These are phyloP conservation scores for Penicillium antarcticum DNA, from an alignment of 495 filamentous ascomycete genomes.

Conservation along the genomic window DNA sequence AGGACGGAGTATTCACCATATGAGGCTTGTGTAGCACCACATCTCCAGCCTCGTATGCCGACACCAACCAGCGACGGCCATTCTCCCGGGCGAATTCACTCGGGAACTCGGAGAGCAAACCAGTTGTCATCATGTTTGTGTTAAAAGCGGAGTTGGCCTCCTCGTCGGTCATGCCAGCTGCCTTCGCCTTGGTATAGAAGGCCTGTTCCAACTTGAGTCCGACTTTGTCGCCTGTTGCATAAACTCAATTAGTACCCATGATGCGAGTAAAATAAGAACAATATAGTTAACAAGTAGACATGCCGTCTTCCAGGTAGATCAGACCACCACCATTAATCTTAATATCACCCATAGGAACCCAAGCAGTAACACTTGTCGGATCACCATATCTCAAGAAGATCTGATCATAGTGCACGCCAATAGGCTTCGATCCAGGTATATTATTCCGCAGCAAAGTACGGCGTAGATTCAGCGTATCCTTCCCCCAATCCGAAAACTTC, in stretches of 20 bases:
- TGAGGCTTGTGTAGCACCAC: constrained; percentile 59
- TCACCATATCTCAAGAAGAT: constrained; percentile 61
- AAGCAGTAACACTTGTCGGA: constrained; percentile 56
- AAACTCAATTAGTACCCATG: constrained; percentile 5
- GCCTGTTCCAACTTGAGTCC: constrained; percentile 47
- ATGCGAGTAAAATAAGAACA: background rate
- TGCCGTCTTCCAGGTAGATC: constrained; percentile 58
- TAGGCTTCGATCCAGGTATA: constrained; percentile 55
- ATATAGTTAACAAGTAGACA: constrained; percentile 3
- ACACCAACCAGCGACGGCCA: constrained; percentile 51
- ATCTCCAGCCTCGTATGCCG: constrained; percentile 58
- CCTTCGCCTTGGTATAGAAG: constrained; percentile 43
- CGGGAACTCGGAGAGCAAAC: constrained; percentile 44
- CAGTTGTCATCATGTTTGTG: constrained; percentile 54
- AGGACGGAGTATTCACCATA: constrained; percentile 33
- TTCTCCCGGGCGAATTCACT: constrained; percentile 40
- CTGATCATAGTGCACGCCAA: constrained; percentile 65
- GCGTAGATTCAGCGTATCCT: constrained; percentile 45
- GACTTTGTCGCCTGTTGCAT: constrained; percentile 27
- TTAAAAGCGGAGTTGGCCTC: constrained; percentile 55
- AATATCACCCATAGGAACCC: constrained; percentile 63
- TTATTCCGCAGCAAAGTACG: constrained; percentile 56
- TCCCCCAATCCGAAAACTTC: constrained; percentile 52
- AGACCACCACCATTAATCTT: constrained; percentile 55
- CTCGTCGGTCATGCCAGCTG: constrained; percentile 45